phyloP scores from a whole-genome alignment of 2,329 filamentous ascomycete genomes.

The Xylariaceae sp. region DNA sequence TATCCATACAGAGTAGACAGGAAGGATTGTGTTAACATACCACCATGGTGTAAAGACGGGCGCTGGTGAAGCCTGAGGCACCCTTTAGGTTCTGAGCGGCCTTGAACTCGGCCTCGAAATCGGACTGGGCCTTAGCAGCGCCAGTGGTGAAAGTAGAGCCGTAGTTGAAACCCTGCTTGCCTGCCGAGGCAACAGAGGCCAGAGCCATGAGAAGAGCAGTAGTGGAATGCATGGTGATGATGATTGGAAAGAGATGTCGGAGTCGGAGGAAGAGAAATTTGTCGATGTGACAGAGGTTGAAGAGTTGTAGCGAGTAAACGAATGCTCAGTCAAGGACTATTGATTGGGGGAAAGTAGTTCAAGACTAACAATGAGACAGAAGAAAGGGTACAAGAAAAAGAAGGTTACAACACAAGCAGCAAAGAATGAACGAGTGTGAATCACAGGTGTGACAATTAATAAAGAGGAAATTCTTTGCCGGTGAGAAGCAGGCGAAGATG shows the following conservation, averaged over 20 bases:
- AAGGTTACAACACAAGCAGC: slow-evolving; percentile 2
- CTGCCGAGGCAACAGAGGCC: slow-evolving; percentile 36
- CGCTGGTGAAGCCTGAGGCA: slow-evolving; percentile 63
- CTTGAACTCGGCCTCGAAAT: slow-evolving; percentile 69
- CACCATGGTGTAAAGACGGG: slow-evolving; percentile 72
- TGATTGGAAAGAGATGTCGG: background rate
- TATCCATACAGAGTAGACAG: background rate
- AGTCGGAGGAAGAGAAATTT: background rate
- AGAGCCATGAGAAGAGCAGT: slow-evolving; percentile 32
- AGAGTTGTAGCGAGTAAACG: background rate
- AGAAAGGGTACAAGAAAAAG: slow-evolving; percentile 4
- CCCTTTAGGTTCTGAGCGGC: slow-evolving; percentile 60
- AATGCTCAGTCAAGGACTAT: background rate
- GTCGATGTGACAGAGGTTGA: background rate
- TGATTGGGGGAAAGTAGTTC: background rate
- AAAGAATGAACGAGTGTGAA: slow-evolving; percentile 17
- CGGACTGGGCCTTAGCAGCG: slow-evolving; percentile 54
- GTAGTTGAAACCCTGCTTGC: slow-evolving; percentile 69
- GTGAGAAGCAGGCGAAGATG: background rate
- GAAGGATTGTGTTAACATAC: slow-evolving; percentile 34
- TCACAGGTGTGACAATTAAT: slow-evolving; percentile 10
- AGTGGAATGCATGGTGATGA: slow-evolving; percentile 22
- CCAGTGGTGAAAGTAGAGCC: slow-evolving; percentile 60
- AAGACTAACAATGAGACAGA: slow-evolving; percentile 3
- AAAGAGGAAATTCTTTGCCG: too few relatives aligned